Evolutionary conservation across 1,284 basidiomycete genomes (phyloP), one percentile per base, ranked within the genome.

Genomic region (Amylostereum areolatum): DNA sequence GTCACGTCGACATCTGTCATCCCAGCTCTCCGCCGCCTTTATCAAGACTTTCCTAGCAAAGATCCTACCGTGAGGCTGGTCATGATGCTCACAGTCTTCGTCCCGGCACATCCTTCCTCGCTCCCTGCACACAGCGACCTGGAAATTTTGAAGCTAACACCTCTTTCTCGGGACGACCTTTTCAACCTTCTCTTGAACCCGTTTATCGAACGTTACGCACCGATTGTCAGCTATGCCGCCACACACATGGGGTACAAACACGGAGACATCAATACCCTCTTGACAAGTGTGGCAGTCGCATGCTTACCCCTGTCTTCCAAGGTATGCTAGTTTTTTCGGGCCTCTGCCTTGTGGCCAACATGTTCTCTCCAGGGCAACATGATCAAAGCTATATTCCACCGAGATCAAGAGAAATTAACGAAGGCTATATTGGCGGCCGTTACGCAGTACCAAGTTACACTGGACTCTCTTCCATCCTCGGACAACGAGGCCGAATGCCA

Each of bases 301-400:
- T 83, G 78, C 57, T 64, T 87, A 47, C 80, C 80, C 60, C 71
- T 83, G 44, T 75, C 77, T 30, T 81, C 80, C 72, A 85, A 86
- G 71, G 81, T 83, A 56, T 50, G 18, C 18, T 18, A 18, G 67
- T 52, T 9, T 50, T 50, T 33, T 37, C 18, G 2, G 24, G 27
- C 31, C 18, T 34, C 40, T 43, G 12, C 27, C 34, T 47, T 18
- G 31, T n/a, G 30, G 29, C 29, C 29, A 29, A 24, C 35, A 18
- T 27, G 27, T 31, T 37, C 10, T 43, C 25, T 29, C 7, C 57
- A 84, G 78, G 85, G 85, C 24, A 82, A 79, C 64, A 77, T 84
- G 54, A 61, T 88, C 47, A 74, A 75, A 58, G 74, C 69, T 53
- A 67, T 88, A 29, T 68, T 69, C 18, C 77, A 81, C 3, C 59